Conservation (phyloP, 2,329 filamentous ascomycete genomes). For the Rhynchosporium secalis region DNA sequence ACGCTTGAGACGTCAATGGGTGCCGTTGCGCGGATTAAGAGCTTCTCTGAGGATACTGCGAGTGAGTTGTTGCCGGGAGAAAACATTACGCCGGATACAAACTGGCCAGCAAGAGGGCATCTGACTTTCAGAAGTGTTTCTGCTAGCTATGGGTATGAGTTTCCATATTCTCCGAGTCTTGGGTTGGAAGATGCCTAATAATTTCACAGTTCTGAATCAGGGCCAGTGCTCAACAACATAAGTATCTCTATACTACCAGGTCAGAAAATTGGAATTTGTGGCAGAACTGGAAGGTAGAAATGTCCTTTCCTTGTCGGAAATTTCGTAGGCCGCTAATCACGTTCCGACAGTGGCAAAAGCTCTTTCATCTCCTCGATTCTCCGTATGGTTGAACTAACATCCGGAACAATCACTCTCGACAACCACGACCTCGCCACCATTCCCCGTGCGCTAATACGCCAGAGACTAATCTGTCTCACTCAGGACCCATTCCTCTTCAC, state of each 20-base stretch:
- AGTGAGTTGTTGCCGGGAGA: constrained; percentile 39
- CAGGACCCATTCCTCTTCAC: constrained; percentile 47
- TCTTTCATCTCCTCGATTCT: constrained; percentile 50
- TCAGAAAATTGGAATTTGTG: constrained; percentile 53
- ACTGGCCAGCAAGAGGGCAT: constrained; percentile 40
- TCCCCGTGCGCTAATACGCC: constrained; percentile 43
- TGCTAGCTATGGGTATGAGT: constrained; percentile 31
- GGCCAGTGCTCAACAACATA: constrained; percentile 21
- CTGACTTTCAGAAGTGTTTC: constrained; percentile 39
- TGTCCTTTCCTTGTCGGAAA: too few species aligned
- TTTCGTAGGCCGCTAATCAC: neutral
- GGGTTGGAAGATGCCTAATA: neutral
- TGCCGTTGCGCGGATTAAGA: constrained; percentile 54
- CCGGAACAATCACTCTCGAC: constrained; percentile 43
- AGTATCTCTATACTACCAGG: constrained; percentile 38
- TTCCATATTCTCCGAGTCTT: neutral
- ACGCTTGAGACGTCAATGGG: constrained; percentile 58
- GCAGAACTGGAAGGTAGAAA: constrained; percentile 39
- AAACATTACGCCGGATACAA: constrained; percentile 7
- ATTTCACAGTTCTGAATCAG: constrained; percentile 10
- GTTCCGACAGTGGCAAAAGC: constrained; percentile 42
- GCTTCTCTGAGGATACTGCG: constrained; percentile 48
- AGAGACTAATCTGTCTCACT: constrained; percentile 45
- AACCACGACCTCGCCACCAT: constrained; percentile 29
- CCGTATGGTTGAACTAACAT: constrained; percentile 77